Evolutionary conservation across 2,329 filamentous ascomycete genomes (phyloP).

Genomic region (Colletotrichum plurivorum): DNA sequence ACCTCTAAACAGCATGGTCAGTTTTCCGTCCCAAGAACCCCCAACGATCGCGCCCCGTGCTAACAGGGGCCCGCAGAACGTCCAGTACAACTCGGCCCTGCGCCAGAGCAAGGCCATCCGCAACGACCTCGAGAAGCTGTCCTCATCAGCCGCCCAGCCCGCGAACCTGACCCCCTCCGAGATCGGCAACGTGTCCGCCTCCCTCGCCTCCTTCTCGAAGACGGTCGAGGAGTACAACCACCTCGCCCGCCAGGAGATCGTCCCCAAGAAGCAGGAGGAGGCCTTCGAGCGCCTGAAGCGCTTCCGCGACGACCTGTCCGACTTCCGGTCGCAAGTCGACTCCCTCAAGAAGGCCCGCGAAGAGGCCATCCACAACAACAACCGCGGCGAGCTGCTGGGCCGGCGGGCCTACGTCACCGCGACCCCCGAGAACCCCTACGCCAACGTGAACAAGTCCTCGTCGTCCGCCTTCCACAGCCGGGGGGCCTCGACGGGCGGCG

Average conservation of each 20-base stretch:
- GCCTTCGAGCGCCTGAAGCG: slow-evolving; percentile 87
- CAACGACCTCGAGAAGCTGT: slow-evolving; percentile 80
- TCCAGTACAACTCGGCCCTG: slow-evolving; percentile 87
- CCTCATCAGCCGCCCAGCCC: slow-evolving; percentile 70
- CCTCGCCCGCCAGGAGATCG: slow-evolving; percentile 89
- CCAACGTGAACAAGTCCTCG: slow-evolving; percentile 62
- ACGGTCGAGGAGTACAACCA: slow-evolving; percentile 93
- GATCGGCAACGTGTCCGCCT: slow-evolving; percentile 81
- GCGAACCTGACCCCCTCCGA: slow-evolving; percentile 70
- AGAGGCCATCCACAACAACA: slow-evolving; percentile 75
- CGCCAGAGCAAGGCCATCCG: slow-evolving; percentile 87
- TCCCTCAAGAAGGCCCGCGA: slow-evolving; percentile 83
- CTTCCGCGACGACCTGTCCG: slow-evolving; percentile 85
- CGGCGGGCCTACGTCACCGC: slow-evolving; percentile 84
- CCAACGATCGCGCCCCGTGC: slow-evolving; percentile 3
- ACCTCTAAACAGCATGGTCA: slow-evolving; percentile 23
- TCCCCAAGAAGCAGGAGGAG: slow-evolving; percentile 92
- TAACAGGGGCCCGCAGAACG: slow-evolving; percentile 71
- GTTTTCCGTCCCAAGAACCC: not conserved
- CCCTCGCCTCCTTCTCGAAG: slow-evolving; percentile 84
- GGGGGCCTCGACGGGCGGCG: slow-evolving; percentile 55
- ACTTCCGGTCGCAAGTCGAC: slow-evolving; percentile 85
- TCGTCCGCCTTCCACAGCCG: slow-evolving; percentile 54
- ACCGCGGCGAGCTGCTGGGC: slow-evolving; percentile 87
- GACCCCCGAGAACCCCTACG: slow-evolving; percentile 93